phyloP scores from a whole-genome alignment of 2,329 filamentous ascomycete species.

The Colletotrichum phormii region DNA sequence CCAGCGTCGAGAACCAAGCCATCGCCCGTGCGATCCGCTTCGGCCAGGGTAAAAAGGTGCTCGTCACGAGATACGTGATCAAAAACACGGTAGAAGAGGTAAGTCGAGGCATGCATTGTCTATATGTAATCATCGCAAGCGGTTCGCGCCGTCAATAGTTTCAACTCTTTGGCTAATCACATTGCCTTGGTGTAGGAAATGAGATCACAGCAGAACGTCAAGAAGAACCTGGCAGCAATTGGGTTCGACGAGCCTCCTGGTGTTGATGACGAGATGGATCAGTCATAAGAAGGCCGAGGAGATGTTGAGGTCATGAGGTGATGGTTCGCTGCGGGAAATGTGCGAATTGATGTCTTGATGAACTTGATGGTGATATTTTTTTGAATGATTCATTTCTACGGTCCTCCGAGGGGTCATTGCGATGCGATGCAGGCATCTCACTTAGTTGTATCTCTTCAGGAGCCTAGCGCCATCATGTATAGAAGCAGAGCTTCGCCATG shows the following conservation, averaged over 20 bases:
- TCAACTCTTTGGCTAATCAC: neutral
- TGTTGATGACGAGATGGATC: neutral
- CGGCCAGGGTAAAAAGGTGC: conserved; percentile 56
- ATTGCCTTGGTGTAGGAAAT: conserved; percentile 16
- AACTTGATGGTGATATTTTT: neutral
- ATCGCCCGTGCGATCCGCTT: conserved; percentile 60
- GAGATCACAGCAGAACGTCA: conserved; percentile 30
- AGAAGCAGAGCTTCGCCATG: neutral
- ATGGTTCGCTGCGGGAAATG: no score
- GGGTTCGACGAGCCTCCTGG: conserved; percentile 9
- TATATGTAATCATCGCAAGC: neutral
- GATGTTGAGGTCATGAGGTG: no score
- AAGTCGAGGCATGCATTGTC: neutral
- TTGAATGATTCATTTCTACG: neutral
- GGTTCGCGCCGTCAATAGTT: neutral
- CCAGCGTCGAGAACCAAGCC: conserved; percentile 63
- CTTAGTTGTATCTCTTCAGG: neutral
- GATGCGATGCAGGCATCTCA: neutral
- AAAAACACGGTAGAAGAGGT: conserved; percentile 57
- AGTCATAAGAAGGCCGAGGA: neutral
- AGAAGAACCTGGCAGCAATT: conserved; percentile 24
- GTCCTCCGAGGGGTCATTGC: neutral
- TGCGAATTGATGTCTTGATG: neutral
- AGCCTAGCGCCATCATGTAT: neutral
- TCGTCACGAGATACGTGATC: conserved; percentile 58